phyloP scores from a whole-genome alignment of 2,329 filamentous ascomycete genomes.

The Scedosporium aurantiacum region DNA sequence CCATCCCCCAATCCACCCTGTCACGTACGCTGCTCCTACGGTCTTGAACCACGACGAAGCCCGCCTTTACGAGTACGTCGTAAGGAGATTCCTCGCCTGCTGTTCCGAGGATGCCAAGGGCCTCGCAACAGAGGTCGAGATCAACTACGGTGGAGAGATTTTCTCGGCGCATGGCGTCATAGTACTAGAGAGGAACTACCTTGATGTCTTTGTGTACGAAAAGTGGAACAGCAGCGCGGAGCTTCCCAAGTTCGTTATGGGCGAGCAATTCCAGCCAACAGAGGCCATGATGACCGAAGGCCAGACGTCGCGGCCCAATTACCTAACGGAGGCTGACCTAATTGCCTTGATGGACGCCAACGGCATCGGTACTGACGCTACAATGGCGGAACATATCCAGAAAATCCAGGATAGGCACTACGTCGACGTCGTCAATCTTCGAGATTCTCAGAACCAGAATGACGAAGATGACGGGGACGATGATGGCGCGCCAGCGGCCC shows the following conservation, averaged over 20 bases:
- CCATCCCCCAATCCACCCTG: slow-evolving; percentile 92
- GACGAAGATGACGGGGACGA: slow-evolving; percentile 26
- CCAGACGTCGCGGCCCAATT: slow-evolving; percentile 74
- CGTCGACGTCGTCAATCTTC: slow-evolving; percentile 51
- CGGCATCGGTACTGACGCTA: slow-evolving; percentile 95
- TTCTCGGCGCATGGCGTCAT: slow-evolving; percentile 77
- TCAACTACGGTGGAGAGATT: slow-evolving; percentile 70
- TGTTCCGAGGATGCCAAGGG: slow-evolving; percentile 92
- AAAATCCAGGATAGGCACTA: slow-evolving; percentile 91
- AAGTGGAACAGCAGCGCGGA: slow-evolving; percentile 86
- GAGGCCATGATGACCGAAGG: slow-evolving; percentile 85
- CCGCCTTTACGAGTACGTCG: slow-evolving; percentile 84
- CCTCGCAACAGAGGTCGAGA: slow-evolving; percentile 71
- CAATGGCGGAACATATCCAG: slow-evolving; percentile 96
- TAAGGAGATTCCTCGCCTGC: slow-evolving; percentile 84
- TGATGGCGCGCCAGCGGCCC: slow-evolving; percentile 24
- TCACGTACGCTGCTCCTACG: slow-evolving; percentile 64
- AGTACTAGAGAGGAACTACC: slow-evolving; percentile 81
- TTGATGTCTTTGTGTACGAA: slow-evolving; percentile 93
- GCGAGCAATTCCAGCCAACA: slow-evolving; percentile 75
- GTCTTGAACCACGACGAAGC: slow-evolving; percentile 57
- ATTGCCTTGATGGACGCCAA: slow-evolving; percentile 98
- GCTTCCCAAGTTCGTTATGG: slow-evolving; percentile 66
- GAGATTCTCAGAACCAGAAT: slow-evolving; percentile 20
- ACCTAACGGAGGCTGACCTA: slow-evolving; percentile 88